phyloP scores from a whole-genome alignment of 2,329 filamentous ascomycete species.

The Fusarium sp. region DNA sequence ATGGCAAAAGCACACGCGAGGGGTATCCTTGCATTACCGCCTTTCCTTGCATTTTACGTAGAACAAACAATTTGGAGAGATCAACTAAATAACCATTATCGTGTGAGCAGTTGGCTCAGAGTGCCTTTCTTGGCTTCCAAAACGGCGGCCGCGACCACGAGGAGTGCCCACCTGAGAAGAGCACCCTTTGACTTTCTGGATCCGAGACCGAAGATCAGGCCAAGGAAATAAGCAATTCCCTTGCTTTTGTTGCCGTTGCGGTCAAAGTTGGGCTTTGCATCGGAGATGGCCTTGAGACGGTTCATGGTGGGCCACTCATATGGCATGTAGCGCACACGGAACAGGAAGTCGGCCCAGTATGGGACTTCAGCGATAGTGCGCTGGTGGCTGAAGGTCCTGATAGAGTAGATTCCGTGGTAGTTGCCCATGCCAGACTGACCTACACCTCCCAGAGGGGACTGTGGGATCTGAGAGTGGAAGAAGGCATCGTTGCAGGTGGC shows the following conservation, averaged over 20 bases:
- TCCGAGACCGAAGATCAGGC: constrained; percentile 66
- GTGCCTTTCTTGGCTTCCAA: constrained; percentile 54
- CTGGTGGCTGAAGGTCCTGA: constrained; percentile 59
- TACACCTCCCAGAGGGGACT: constrained; percentile 64
- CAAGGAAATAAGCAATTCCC: constrained; percentile 68
- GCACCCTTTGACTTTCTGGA: constrained; percentile 63
- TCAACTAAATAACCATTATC: constrained; percentile 33
- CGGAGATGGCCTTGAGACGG: constrained; percentile 59
- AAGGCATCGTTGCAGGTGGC: constrained; percentile 65
- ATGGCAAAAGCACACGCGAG: not conserved
- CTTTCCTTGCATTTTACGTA: not conserved
- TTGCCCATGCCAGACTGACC: constrained; percentile 62
- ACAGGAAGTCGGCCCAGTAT: constrained; percentile 60
- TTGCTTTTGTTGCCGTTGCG: constrained; percentile 67
- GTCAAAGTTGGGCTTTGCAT: constrained; percentile 70
- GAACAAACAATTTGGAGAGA: not conserved
- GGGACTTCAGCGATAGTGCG: constrained; percentile 56
- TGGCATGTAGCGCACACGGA: constrained; percentile 77
- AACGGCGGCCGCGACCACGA: constrained; percentile 57
- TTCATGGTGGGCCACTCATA: constrained; percentile 64
- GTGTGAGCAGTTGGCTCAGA: constrained; percentile 51
- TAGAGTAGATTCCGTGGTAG: constrained; percentile 64
- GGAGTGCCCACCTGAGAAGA: constrained; percentile 63
- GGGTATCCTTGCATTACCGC: constrained; percentile 3
- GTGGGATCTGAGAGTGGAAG: constrained; percentile 58